Conservation (phyloP, 1,284 basidiomycete genomes). For the Trametes sp. region DNA sequence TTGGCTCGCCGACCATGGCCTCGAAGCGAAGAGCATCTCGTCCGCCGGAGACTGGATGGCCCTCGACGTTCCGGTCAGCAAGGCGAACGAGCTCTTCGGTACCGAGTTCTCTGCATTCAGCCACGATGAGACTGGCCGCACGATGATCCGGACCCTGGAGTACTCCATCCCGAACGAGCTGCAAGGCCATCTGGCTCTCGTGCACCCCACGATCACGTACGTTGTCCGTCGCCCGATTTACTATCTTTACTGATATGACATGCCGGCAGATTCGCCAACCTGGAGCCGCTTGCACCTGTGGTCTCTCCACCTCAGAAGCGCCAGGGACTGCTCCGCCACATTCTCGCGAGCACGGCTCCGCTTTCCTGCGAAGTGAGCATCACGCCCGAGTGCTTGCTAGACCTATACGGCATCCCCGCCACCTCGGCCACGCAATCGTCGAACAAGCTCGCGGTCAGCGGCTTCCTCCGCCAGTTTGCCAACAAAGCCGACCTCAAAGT, state of each 20-base stretch:
- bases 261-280: neutral
- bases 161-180: slow-evolving; percentile 36
- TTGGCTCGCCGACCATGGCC: slow-evolving; percentile 46
- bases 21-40: slow-evolving; percentile 38
- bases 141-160: slow-evolving; percentile 43
- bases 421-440: slow-evolving; percentile 48
- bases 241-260: neutral
- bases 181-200: slow-evolving; percentile 43
- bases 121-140: slow-evolving; percentile 40
- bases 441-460: slow-evolving; percentile 61
- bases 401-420: slow-evolving; percentile 58
- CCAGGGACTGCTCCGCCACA: neutral
- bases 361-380: neutral
- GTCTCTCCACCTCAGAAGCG: neutral
- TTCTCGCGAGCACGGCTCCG: neutral
- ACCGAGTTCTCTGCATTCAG: slow-evolving; percentile 45
- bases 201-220: slow-evolving; percentile 49
- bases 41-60: slow-evolving; percentile 36
- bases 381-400: neutral
- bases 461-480: slow-evolving; percentile 60
- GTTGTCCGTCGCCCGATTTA: slow-evolving; percentile 22
- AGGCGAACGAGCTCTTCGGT: slow-evolving; percentile 46
- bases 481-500: slow-evolving; percentile 56
- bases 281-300: neutral
- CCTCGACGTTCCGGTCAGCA: slow-evolving; percentile 32